Conservation (phyloP, 78 protist species). For the Diacronema lutheri region DNA sequence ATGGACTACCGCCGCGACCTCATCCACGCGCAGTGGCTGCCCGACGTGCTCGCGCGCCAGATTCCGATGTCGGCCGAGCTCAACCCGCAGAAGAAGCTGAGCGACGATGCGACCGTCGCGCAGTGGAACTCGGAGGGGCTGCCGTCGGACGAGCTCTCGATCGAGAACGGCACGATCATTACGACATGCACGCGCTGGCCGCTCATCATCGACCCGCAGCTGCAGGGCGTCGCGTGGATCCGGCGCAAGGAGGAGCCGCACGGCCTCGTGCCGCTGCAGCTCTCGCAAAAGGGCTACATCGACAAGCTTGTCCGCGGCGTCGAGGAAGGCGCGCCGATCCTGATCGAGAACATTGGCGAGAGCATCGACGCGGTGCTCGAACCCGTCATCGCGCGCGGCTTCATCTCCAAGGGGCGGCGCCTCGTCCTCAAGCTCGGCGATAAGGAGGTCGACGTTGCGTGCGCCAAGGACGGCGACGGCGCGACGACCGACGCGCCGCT, state of each 20-base stretch:
- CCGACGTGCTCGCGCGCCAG: not conserved
- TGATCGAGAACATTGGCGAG: conserved; percentile 64
- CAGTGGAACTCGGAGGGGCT: conserved; percentile 81
- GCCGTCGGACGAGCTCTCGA: conserved; percentile 79
- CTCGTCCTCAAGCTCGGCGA: conserved; percentile 47
- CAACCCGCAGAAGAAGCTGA: conserved; percentile 26
- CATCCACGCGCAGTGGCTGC: not conserved
- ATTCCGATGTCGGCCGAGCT: conserved; percentile 20
- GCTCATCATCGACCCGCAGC: conserved; percentile 90
- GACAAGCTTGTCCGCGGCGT: conserved; percentile 24
- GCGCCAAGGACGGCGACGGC: not conserved
- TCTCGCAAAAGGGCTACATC: conserved; percentile 21
- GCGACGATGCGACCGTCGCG: conserved; percentile 59
- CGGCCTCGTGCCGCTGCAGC: conserved; percentile 18
- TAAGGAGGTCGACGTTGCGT: conserved; percentile 45
- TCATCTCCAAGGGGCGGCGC: conserved; percentile 52
- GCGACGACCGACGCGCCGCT: not conserved
- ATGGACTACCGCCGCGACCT: conserved; percentile 37
- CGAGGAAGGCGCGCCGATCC: conserved; percentile 46
- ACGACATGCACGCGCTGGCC: conserved; percentile 74
- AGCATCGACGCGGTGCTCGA: conserved; percentile 61
- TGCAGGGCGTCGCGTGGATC: conserved; percentile 68
- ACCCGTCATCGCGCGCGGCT: conserved; percentile 51
- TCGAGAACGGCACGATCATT: conserved; percentile 80
- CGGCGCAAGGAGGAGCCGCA: not conserved